Evolutionary conservation across 2,329 filamentous ascomycete genomes (phyloP), one percentile per base, ranked within the genome.

Genomic region (Endocalyx cinctus): DNA sequence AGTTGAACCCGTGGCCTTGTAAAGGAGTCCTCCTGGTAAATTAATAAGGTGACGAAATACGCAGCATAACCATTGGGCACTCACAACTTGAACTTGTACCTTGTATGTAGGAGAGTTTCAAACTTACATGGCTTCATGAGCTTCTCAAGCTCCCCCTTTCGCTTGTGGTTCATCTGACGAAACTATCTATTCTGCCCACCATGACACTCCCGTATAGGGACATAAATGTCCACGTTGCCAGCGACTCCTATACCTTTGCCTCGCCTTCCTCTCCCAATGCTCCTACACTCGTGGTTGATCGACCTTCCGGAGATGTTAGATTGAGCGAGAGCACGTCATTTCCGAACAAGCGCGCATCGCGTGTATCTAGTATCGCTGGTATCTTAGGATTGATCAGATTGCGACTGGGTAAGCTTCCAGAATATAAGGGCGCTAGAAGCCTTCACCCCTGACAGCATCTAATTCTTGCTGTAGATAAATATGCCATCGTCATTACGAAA

Each of bases 401-500:
- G 58, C 84, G 92, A 54, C 77, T 98, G 55, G 89, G 89, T 95
- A 74, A 52, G 64, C 60, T 22, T 20, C n/a, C n/a, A n/a, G n/a
- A n/a, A n/a, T n/a, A n/a, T n/a, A n/a, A n/a, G n/a, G n/a, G n/a
- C n/a, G n/a, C n/a, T n/a, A n/a, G n/a, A n/a, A n/a, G n/a, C n/a
- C n/a, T n/a, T n/a, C n/a, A n/a, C n/a, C n/a, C n/a, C n/a, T n/a
- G n/a, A n/a, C n/a, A n/a, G n/a, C n/a, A n/a, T n/a, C n/a, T n/a
- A n/a, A n/a, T n/a, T n/a, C n/a, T n/a, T n/a, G n/a, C n/a, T 14
- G 16, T 50, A 78, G 77, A 98, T 72, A 97, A 95, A 64, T 98
- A 98, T 73, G 83, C 94, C 55, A 85, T 98, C 56, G 77, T 94
- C 55, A 94, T 98, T 60, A 96, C 86, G 49, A 97, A 98, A 64